Base-by-base conservation (phyloP, 2,329 filamentous ascomycete species). In the Clarireedia sp. region DNA sequence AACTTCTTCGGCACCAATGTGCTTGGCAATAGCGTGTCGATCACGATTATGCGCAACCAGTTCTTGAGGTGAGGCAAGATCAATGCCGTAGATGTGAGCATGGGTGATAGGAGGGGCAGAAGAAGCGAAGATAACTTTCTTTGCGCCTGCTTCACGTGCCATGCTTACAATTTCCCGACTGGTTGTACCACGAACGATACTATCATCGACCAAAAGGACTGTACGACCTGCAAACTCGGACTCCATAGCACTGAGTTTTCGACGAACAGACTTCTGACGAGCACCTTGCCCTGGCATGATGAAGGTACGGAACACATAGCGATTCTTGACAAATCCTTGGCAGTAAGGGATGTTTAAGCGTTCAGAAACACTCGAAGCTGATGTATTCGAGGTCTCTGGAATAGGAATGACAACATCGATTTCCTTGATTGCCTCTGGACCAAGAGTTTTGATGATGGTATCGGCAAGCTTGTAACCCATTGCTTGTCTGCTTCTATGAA, bases 401-500 rank as follows among this genome's bases (percentile, higher is more conserved):
- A 95, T 87, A 0, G 90, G 89, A 65, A 95, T 90, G 41, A 95
- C 85, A 45, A 83, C 82, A 63, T 96, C 90, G 64, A 96, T 91
- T 38, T 90, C 83, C 57, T 82, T 79, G 58, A 95, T 74, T 14
- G 77, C 79, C 46, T 90, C 79, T 3, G 84, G 78, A 3, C 86
- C 85, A 2, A 96, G 76, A 26, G 82, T 78, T 44, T 78, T 72
- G 60, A 78, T 78, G 63, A 96, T 82, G 48, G 81, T 87, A 59
- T 87, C 79, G 14, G 89, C 91, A 43, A 96, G 78, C 67, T 86
- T 86, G 67, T 81, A 78, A 46, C 90, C 90, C 91, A 96, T 96
- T 64, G 89, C 87, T 67, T 92, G 85, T 51, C 91, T 82, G 63
- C 86, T 90, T 62, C 84, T 82, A 67, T 95, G 84, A 24, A 96